Conservation (phyloP, 345 rosid genomes). For the Salix dunnii region DNA sequence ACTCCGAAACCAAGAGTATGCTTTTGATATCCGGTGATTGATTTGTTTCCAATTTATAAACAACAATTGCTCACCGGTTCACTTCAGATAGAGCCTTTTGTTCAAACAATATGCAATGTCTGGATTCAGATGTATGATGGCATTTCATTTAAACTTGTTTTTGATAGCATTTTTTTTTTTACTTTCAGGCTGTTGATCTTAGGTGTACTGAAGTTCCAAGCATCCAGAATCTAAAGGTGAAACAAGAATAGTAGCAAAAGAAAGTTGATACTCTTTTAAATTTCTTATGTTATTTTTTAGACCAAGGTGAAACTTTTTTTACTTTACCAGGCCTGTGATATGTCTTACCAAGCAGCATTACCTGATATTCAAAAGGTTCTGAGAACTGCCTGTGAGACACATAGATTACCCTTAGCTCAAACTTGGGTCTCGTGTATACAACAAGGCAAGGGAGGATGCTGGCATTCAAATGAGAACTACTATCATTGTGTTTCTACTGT, state of each 20-base stretch:
- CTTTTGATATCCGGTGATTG: neutral
- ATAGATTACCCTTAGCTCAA: conserved; percentile 76
- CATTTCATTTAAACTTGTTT: conserved; percentile 2
- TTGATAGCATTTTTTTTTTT: conserved; percentile 1
- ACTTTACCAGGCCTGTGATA: conserved; percentile 40
- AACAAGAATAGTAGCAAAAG: conserved; percentile 12
- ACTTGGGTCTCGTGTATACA: conserved; percentile 77
- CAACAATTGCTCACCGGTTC: neutral
- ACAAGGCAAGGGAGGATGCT: conserved; percentile 76
- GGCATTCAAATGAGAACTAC: conserved; percentile 75
- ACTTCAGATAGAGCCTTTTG: conserved; percentile 6
- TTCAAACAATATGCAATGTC: neutral
- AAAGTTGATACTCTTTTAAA: neutral
- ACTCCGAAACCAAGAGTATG: neutral
- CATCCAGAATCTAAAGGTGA: conserved; percentile 52
- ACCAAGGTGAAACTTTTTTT: conserved; percentile 18
- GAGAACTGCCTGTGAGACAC: conserved; percentile 70
- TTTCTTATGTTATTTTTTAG: neutral
- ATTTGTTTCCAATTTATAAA: neutral
- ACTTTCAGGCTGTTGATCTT: conserved; percentile 79
- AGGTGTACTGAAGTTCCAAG: conserved; percentile 50
- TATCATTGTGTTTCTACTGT: conserved; percentile 69
- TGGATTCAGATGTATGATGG: neutral
- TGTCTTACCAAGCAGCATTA: conserved; percentile 61
- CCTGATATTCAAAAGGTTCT: conserved; percentile 75